These are phyloP conservation scores for Syzygium aromaticum DNA, from an alignment of 345 rosid genomes.

Conservation along the genomic window DNA sequence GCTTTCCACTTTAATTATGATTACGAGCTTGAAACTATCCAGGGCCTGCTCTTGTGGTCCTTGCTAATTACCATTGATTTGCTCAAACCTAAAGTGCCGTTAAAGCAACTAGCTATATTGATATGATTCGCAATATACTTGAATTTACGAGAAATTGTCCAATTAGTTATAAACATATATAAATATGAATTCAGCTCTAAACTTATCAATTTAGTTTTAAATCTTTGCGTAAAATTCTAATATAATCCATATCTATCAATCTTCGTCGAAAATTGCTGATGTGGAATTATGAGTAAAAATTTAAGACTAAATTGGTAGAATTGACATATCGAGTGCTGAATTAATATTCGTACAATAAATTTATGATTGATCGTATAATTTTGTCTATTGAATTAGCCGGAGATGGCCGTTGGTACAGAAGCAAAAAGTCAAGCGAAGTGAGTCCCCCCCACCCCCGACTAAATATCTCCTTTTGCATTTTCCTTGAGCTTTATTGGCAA, in stretches of 20 bases:
- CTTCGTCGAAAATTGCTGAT: accelerated
- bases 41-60: neutral
- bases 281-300: accelerated
- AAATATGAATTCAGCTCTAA: neutral
- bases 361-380: accelerated
- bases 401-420: neutral
- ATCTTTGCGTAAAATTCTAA: neutral
- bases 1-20: neutral
- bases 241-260: accelerated
- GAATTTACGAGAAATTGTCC: neutral
- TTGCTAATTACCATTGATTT: neutral
- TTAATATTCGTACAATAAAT: neutral
- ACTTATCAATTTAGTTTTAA: neutral
- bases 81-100: neutral
- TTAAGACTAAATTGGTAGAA: neutral
- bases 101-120: neutral
- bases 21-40: neutral
- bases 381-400: neutral
- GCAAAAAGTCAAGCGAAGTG: neutral
- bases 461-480: neutral
- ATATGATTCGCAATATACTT: neutral
- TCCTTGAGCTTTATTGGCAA: neutral
- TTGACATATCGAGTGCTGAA: neutral
- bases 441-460: neutral
- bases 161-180: accelerated